phyloP scores from a whole-genome alignment of 2,329 filamentous ascomycete genomes.

The Podosphaera xanthii region DNA sequence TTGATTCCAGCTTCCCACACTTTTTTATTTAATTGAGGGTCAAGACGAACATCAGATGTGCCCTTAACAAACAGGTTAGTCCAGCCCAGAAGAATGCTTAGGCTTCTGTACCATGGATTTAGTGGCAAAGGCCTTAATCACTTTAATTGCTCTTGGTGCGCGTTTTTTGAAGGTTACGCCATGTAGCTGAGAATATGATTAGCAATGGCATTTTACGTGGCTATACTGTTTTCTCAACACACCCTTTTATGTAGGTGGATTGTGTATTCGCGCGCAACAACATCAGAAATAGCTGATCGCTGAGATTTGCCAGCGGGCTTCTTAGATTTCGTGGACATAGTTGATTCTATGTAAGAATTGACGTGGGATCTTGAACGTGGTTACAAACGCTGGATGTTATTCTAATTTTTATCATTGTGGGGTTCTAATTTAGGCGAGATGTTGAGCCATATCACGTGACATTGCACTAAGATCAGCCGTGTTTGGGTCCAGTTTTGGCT shows the following conservation, averaged over 20 bases:
- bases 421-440: background rate
- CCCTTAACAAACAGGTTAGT: slow-evolving; percentile 33
- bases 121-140: slow-evolving; percentile 87
- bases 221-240: slow-evolving; percentile 25
- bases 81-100: background rate
- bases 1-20: slow-evolving; percentile 99
- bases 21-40: slow-evolving; percentile 99
- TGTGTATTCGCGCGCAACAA: slow-evolving; percentile 99
- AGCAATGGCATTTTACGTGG: slow-evolving; percentile 24
- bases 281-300: slow-evolving; percentile 94
- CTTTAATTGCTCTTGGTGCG: slow-evolving; percentile 95
- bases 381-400: background rate
- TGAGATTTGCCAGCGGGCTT: slow-evolving; percentile 46
- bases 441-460: background rate
- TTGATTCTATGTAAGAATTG: background rate
- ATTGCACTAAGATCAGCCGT: background rate
- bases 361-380: background rate
- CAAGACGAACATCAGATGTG: slow-evolving; percentile 88
- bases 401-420: background rate
- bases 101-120: slow-evolving; percentile 70
- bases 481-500: background rate
- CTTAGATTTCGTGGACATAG: slow-evolving; percentile 38
- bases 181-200: slow-evolving; percentile 44
- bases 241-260: slow-evolving; percentile 99
- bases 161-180: slow-evolving; percentile 99